Evolutionary conservation across 257 asterid species (phyloP).

Genomic region (Dorcoceras hygrometricum): DNA sequence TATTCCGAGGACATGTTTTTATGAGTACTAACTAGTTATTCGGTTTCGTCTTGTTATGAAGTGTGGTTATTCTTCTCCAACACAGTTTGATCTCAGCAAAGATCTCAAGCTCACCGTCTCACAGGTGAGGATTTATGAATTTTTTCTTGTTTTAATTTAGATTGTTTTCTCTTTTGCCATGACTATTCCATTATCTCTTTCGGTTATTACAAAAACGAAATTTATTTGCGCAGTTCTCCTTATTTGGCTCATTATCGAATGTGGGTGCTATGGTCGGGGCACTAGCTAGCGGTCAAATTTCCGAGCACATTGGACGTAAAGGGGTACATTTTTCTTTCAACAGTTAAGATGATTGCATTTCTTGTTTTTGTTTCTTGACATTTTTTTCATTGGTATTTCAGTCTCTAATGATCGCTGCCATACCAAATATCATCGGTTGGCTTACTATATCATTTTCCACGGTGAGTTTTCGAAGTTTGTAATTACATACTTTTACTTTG

Average conservation of each 20-base stretch:
- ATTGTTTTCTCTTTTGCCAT: conserved; percentile 1
- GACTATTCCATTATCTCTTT: neutral
- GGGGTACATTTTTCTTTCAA: conserved; percentile 48
- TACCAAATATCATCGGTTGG: conserved; percentile 95
- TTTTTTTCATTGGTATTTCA: conserved; percentile 30
- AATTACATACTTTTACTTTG: neutral
- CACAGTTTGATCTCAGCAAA: conserved; percentile 56
- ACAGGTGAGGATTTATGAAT: conserved; percentile 44
- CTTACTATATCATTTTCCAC: conserved; percentile 76
- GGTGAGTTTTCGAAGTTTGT: conserved; percentile 38
- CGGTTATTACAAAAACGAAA: conserved; percentile 11
- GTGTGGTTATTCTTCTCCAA: conserved; percentile 92
- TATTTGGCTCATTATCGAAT: conserved; percentile 83
- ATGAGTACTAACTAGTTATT: conserved; percentile 8
- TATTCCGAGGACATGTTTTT: too few species aligned
- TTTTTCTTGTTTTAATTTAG: neutral
- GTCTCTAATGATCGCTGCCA: conserved; percentile 82
- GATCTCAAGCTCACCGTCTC: conserved; percentile 79
- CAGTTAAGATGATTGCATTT: neutral
- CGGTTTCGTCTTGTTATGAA: conserved; percentile 31
- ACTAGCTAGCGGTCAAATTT: conserved; percentile 91
- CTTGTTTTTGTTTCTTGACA: neutral
- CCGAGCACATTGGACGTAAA: conserved; percentile 91
- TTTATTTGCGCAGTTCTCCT: conserved; percentile 60
- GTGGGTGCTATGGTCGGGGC: conserved; percentile 99